Percentiles rank a stretch among this genome's conserved stretches.
Evolutionary conservation across 495 filamentous ascomycete genomes (phyloP).

Genomic region (Penicillium antarcticum): DNA sequence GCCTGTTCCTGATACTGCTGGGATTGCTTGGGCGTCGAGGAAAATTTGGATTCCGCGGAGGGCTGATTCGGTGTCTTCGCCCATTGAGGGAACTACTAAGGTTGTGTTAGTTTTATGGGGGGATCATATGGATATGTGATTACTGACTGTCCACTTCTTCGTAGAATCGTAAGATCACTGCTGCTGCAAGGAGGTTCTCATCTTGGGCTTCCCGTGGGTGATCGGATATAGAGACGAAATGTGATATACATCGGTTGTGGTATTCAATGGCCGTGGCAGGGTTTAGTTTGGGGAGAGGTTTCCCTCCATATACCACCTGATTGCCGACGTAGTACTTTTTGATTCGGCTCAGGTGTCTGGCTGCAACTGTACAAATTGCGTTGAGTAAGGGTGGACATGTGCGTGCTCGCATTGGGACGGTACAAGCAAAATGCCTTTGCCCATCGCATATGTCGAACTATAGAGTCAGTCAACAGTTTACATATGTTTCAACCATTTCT

Average conservation of each 20-base stretch:
- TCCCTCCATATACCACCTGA: conserved; percentile 17
- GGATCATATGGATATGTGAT: neutral
- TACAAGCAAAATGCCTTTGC: conserved; percentile 29
- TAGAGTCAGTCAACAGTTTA: neutral
- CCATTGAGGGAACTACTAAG: conserved; percentile 1
- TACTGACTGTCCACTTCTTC: conserved; percentile 26
- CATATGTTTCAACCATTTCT: neutral
- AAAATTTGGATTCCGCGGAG: conserved; percentile 9
- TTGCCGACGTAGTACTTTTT: conserved; percentile 16
- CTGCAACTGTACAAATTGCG: conserved; percentile 30
- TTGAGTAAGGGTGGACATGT: conserved; percentile 29
- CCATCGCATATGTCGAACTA: conserved; percentile 26
- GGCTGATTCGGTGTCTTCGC: conserved; percentile 6
- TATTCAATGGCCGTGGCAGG: conserved; percentile 17
- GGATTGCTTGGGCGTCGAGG: conserved; percentile 7
- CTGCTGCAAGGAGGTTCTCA: conserved; percentile 24
- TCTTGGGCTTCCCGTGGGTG: conserved; percentile 13
- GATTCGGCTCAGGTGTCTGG: conserved; percentile 23
- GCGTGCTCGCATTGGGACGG: conserved; percentile 26
- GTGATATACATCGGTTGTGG: conserved; percentile 20
- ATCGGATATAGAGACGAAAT: conserved; percentile 12
- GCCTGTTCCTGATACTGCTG: conserved; percentile 5
- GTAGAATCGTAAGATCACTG: conserved; percentile 28
- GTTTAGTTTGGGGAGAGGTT: conserved; percentile 15
- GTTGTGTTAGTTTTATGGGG: neutral